Base-by-base conservation (phyloP, 2,329 filamentous ascomycete species). In the Ramularia endophylla region DNA sequence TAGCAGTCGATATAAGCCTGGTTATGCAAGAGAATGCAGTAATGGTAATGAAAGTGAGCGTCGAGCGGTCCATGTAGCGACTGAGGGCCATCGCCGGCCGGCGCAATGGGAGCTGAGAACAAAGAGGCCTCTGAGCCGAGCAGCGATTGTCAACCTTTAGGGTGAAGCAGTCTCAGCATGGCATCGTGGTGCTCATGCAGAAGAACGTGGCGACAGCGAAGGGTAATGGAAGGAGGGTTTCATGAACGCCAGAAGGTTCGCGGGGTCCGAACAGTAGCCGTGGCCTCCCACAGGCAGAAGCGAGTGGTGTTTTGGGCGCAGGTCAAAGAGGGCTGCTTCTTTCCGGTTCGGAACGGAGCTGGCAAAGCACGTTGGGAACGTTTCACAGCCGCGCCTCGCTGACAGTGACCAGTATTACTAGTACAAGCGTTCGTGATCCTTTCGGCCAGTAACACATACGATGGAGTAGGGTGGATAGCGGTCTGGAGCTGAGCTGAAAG, bases 1-100 rank as follows among this genome's bases (percentile, higher is more conserved):
- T 49, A 19, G 50, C 51, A 15, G 47, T 41, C 15, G 49, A 43
- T 19, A 42, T 41, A 25, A 52, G 44, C 25, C 51, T 42, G 9
- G 50, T 47, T 31, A 43, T 25, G 33, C 33, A 43, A 5, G 53
- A 47, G 30, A 56, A 43, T n/a, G 37, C 36, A 17, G 50, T 36
- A 18, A 34, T 29, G 6, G 41, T 33, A 15, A 39, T 46, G 37
- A 52, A 48, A 12, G 39, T 16, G 29, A 48, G 17, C 9, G 44
- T 45, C 20, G 45, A 52, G 27, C 41, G 41, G 41, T 52, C 47
- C 19, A 52, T 34, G 34, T 35, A 38, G 16, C 38, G 40, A 9
- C 38, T 36, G 42, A 48, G 27, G 19, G 47, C 43, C 50, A 50
- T 52, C 22, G 22, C 6, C 11, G 6, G 22, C 22, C 6, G 37